Conservation (phyloP, 805 yeast species). For the Yarrowia porcina region DNA sequence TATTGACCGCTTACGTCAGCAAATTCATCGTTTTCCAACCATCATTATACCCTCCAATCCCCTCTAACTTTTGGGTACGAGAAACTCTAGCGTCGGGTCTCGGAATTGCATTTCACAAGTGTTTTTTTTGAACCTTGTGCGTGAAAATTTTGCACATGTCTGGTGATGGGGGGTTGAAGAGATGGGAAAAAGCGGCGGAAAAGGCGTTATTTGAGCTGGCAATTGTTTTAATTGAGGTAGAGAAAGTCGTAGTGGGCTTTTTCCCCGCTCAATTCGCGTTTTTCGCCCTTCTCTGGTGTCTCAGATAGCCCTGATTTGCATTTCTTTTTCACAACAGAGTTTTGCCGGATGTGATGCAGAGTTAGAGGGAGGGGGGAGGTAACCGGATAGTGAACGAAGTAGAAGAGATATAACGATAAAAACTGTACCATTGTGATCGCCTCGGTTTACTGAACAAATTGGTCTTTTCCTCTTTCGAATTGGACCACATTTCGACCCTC, state of each 20-base stretch:
- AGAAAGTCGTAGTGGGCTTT: not conserved
- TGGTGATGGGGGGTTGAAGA: not conserved
- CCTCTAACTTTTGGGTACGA: constrained; percentile 20
- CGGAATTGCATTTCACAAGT: constrained; percentile 3
- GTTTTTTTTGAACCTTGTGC: not conserved
- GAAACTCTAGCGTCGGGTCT: constrained; percentile 15
- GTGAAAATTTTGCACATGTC: constrained; percentile 22
- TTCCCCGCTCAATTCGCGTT: not conserved
- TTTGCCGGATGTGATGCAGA: not conserved
- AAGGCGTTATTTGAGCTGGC: too few species aligned
- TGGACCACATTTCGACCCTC: not conserved
- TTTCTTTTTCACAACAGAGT: constrained; percentile 10
- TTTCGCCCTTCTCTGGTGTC: not conserved
- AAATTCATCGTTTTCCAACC: not conserved
- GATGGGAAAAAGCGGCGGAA: not conserved
- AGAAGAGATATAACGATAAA: too few species aligned
- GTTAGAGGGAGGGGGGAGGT: too few species aligned
- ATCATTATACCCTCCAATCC: not conserved
- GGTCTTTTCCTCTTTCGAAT: not conserved
- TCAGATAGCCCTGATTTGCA: constrained; percentile 22
- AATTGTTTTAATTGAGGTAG: not conserved
- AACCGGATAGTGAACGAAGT: too few species aligned
- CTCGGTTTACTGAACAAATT: not conserved
- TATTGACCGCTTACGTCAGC: too few species aligned
- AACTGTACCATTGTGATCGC: not conserved